Conservation (phyloP, 208 protist species). For the Leishmania major region DNA sequence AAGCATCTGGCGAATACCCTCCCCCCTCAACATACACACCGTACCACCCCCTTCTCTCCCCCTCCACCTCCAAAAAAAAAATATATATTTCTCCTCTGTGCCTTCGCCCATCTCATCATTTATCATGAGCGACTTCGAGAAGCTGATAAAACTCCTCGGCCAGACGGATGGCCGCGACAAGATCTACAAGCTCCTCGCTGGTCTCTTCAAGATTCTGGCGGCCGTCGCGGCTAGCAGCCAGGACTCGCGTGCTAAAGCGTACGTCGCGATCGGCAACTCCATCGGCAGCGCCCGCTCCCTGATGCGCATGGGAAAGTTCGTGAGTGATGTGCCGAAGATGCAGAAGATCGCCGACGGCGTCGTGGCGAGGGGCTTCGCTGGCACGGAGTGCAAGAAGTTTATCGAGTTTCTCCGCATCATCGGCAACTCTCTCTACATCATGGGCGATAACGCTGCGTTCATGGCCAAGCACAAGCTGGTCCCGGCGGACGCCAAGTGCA, state of each 20-base stretch:
- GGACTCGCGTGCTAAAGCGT: slow-evolving; percentile 45
- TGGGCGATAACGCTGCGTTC: slow-evolving; percentile 90
- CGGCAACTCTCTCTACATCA: slow-evolving; percentile 89
- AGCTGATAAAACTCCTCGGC: slow-evolving; percentile 83
- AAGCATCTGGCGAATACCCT: neutral
- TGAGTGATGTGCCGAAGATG: slow-evolving; percentile 88
- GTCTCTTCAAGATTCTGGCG: slow-evolving; percentile 81
- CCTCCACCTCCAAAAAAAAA: neutral
- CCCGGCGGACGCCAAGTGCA: slow-evolving; percentile 43
- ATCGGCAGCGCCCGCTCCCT: slow-evolving; percentile 84
- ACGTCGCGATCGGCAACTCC: slow-evolving; percentile 62
- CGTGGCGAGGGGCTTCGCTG: slow-evolving; percentile 40
- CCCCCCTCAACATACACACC: neutral
- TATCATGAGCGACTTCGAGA: slow-evolving; percentile 77
- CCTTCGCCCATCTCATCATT: slow-evolving; percentile 7
- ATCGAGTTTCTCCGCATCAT: slow-evolving; percentile 86
- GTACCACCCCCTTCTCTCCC: neutral
- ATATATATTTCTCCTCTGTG: neutral
- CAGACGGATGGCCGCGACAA: slow-evolving; percentile 93
- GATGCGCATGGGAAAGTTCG: slow-evolving; percentile 92
- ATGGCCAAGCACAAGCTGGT: slow-evolving; percentile 83
- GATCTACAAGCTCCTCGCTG: slow-evolving; percentile 89
- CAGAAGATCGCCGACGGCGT: slow-evolving; percentile 44
- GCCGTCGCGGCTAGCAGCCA: slow-evolving; percentile 44
- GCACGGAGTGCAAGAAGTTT: slow-evolving; percentile 63